Evolutionary conservation across 257 asterid genomes (phyloP), one percentile per base, ranked within the genome.

Genomic region (Catharanthus roseus): DNA sequence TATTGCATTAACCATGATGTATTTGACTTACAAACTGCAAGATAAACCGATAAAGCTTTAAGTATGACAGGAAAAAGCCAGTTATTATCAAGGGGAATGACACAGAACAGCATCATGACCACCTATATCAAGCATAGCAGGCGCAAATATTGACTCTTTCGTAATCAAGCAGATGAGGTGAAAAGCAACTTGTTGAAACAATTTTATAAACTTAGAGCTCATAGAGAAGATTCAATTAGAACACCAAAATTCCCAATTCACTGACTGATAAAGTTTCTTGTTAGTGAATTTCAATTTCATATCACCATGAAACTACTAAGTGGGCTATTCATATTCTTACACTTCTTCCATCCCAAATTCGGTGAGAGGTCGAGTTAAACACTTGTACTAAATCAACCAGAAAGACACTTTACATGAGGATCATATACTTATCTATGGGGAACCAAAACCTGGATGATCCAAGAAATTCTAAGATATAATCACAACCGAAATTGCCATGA

Each of bases 1-100:
- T 72, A 77, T 73, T 45, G 87, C 96, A 41, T 79, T 88, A 67
- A 87, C 95, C 98, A 92, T 90, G 78, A 34, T 76, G 23, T 62
- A 42, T 23, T 69, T 41, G 62, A 72, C 10, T 55, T n/a, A 76
- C 26, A 24, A 75, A 47, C 88, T 85, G 86, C 69, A 71, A 63
- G 33, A 70, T 23, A 13, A 70, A 66, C 29, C 44, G 61, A 11
- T 0, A 19, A 33, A 60, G 0, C 13, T 2, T 3, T 47, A 49
- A 49, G 55, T 39, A 34, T 36, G 24, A 58, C 64, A 21, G 1
- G 38, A 58, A 5, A 6, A 42, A 66, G 45, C 11, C 28, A 74
- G 29, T 19, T 51, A 33, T 51, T 44, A 29, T 45, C 1, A 33
- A 47, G 47, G 50, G 24, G 65, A 67, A 67, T 38, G 10, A 58